A percentile compares a stretch with the other conserved stretches of the same genome.
Conservation (phyloP, 2,329 filamentous ascomycete species). For the Botrytis squamosa region DNA sequence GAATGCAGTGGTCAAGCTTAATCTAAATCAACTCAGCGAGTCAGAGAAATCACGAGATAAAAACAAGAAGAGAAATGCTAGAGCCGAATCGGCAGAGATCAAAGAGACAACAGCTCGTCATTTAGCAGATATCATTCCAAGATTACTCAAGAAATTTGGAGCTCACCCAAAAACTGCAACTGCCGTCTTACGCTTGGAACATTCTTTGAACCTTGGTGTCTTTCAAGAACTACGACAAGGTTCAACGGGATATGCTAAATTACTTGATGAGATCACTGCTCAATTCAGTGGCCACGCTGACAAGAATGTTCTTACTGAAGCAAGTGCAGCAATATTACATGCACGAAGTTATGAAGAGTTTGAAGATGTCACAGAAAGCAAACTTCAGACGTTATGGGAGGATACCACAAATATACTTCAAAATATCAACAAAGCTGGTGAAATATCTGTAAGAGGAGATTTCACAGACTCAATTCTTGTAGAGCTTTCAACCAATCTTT, state of each 20-base stretch:
- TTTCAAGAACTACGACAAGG: conserved; percentile 90
- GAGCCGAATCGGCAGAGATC: conserved; percentile 62
- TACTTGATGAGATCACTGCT: conserved; percentile 88
- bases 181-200: conserved; percentile 80
- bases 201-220: conserved; percentile 79
- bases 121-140: conserved; percentile 76
- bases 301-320: conserved; percentile 79
- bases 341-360: conserved; percentile 85
- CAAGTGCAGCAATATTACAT: conserved; percentile 77
- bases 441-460: conserved; percentile 69
- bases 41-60: conserved; percentile 59
- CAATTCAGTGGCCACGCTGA: conserved; percentile 94
- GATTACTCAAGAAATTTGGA: conserved; percentile 87
- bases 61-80: conserved; percentile 49
- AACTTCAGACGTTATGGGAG: conserved; percentile 82
- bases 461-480: conserved; percentile 63
- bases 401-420: conserved; percentile 72
- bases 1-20: conserved; percentile 75
- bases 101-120: conserved; percentile 77
- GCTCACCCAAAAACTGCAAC: conserved; percentile 84
- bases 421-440: conserved; percentile 60
- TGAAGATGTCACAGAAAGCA: conserved; percentile 78
- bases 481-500: conserved; percentile 70
- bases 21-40: conserved; percentile 65
- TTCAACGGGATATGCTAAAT: conserved; percentile 71